Evolutionary conservation across 2,329 filamentous ascomycete genomes (phyloP).

Genomic region (Stachybotrys chartarum): DNA sequence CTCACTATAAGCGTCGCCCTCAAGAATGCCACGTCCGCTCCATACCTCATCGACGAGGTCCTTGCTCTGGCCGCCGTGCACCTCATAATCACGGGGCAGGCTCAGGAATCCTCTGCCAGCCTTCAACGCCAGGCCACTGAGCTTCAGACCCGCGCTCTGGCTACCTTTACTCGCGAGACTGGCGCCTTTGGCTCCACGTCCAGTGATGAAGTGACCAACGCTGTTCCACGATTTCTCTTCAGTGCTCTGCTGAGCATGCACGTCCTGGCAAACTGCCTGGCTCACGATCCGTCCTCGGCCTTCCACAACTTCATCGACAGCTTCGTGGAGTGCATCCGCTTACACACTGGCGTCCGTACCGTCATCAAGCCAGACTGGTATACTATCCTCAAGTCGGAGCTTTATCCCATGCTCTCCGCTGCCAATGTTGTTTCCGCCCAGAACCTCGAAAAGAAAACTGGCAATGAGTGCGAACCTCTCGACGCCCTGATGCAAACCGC

Average conservation of each 20-base stretch:
- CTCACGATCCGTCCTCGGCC: slow-evolving; percentile 21
- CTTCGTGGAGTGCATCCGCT: slow-evolving; percentile 31
- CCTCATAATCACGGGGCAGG: slow-evolving; percentile 5
- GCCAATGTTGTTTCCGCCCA: slow-evolving; percentile 8
- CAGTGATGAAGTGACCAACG: slow-evolving; percentile 16
- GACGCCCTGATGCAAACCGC: slow-evolving; percentile 22
- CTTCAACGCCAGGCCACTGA: slow-evolving; percentile 31
- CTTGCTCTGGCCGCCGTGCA: slow-evolving; percentile 39
- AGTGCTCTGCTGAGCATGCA: slow-evolving; percentile 36
- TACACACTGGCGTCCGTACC: slow-evolving; percentile 35
- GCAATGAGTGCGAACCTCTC: slow-evolving; percentile 18
- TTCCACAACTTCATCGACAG: slow-evolving; percentile 32
- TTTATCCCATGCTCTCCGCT: slow-evolving; percentile 18
- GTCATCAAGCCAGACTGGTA: slow-evolving; percentile 27
- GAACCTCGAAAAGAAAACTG: slow-evolving; percentile 5
- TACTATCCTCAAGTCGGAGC: slow-evolving; percentile 25
- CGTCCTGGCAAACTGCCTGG: slow-evolving; percentile 39
- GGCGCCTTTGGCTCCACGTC: slow-evolving; percentile 5
- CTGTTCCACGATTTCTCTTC: slow-evolving; percentile 36
- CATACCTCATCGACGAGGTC: slow-evolving; percentile 39
- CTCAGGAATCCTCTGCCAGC: slow-evolving; percentile 5
- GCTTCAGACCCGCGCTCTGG: slow-evolving; percentile 35
- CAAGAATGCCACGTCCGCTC: slow-evolving; percentile 23
- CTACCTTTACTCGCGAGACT: slow-evolving; percentile 26
- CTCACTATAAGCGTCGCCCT: slow-evolving; percentile 23